phyloP scores from a whole-genome alignment of 495 filamentous ascomycete genomes.

The Collariella sp. region DNA sequence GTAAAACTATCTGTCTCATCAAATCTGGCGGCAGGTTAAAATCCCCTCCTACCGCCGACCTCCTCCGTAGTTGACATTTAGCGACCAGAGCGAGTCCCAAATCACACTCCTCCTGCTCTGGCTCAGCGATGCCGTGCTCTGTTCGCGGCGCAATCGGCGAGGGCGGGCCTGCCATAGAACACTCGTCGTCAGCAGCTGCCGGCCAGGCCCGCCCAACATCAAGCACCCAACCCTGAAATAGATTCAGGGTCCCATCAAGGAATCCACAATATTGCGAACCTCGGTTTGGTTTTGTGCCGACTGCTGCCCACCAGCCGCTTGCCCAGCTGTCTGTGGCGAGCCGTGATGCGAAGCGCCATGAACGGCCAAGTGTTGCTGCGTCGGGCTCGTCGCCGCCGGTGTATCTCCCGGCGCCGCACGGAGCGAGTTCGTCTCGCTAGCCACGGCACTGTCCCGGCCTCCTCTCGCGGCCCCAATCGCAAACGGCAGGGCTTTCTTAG shows the following conservation, averaged over 20 bases:
- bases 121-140: constrained; percentile 24
- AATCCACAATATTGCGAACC: constrained; percentile 30
- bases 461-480: constrained; percentile 31
- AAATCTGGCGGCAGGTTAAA: too few species aligned
- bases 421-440: constrained; percentile 45
- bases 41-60: constrained; percentile 12
- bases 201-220: neutral
- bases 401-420: constrained; percentile 32
- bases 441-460: constrained; percentile 35
- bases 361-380: constrained; percentile 15
- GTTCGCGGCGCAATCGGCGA: constrained; percentile 22
- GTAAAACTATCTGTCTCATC: too few species aligned
- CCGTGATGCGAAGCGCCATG: neutral
- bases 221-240: neutral
- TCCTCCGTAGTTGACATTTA: constrained; percentile 39
- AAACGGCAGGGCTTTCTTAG: constrained; percentile 55
- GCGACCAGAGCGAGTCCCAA: constrained; percentile 48
- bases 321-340: neutral
- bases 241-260: constrained; percentile 26
- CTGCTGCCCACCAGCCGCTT: constrained; percentile 9
- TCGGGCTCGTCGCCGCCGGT: constrained; percentile 31
- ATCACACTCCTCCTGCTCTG: constrained; percentile 39
- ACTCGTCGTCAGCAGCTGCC: constrained; percentile 17
- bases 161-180: constrained; percentile 14
- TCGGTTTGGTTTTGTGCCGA: constrained; percentile 16